Base-by-base conservation (phyloP, 2,329 filamentous ascomycete genomes). In the Plenodomus tracheiphilus region DNA sequence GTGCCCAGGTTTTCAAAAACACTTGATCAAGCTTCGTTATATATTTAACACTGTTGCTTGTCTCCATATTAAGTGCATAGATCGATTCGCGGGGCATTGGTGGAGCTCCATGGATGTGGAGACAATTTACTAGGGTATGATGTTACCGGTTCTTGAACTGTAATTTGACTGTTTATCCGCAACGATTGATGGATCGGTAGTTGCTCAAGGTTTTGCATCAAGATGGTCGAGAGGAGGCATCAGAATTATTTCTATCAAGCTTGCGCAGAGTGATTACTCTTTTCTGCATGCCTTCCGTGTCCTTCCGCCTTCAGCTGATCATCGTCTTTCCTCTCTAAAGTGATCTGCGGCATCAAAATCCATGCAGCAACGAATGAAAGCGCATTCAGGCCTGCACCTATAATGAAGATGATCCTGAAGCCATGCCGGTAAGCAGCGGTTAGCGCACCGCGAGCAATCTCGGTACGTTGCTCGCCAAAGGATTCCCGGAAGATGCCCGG, bases 291-390 rank as follows among this genome's bases (percentile, higher is more conserved):
- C 19, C 53, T 51, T 20, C 21, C 49, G 43, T 43, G 41, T 9
- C 58, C 59, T 46, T 61, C 59, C 42, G 56, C 56, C 35, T 61
- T 59, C n/a, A 61, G 21, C 11, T 54, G 48, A 16, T 51, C 49
- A 46, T 61, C 58, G 25, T 61, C 58, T 7, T 47, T 34, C 11
- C 59, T 53, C 3, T 49, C 40, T 16, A 62, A 45, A 40, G 54
- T 53, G 2, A 61, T 38, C 9, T 62, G 59, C 7, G 58, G 53
- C 43, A 61, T 62, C 46, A 62, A 11, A 15, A 54, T 51, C 48
- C 49, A 61, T 15, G 55, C 46, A 40, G 56, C 52, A 16, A 59
- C 2, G 20, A 62, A 61, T 2, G 58, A 50, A 21, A 53, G 34
- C 18, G 56, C 52, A 35, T 58, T 59, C 2, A 61, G 40, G 6